These are phyloP conservation scores for Neobulgaria alba DNA, from an alignment of 2,329 filamentous ascomycete genomes.

Conservation along the genomic window DNA sequence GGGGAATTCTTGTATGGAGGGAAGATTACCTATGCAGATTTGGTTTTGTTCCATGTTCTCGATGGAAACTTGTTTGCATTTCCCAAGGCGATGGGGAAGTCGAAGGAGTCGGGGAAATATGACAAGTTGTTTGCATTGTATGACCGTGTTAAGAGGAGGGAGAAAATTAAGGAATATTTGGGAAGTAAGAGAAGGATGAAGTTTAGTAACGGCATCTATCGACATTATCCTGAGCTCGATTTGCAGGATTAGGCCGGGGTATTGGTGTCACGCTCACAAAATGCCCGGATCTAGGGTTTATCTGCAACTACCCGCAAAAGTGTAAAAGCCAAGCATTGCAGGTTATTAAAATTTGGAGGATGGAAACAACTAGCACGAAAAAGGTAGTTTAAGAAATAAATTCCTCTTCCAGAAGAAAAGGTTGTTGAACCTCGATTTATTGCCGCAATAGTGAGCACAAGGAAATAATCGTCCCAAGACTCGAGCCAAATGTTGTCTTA, in stretches of 20 bases:
- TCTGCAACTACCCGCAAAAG: too few species aligned
- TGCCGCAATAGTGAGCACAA: too few species aligned
- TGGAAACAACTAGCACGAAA: too few species aligned
- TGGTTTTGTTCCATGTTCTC: constrained; percentile 19
- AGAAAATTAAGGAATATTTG: constrained; percentile 60
- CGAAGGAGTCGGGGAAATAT: constrained; percentile 45
- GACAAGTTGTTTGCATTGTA: constrained; percentile 55
- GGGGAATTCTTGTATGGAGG: constrained; percentile 59
- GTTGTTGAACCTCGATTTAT: too few species aligned
- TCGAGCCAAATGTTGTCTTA: too few species aligned
- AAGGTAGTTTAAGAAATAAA: too few species aligned
- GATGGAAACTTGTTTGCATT: constrained; percentile 55
- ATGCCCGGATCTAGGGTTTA: too few species aligned
- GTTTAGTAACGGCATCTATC: constrained; percentile 59
- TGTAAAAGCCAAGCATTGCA: too few species aligned
- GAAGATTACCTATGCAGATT: constrained; percentile 60
- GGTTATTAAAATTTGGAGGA: too few species aligned
- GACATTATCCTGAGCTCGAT: constrained; percentile 68
- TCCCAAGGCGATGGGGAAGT: constrained; percentile 52
- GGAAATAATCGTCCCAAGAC: too few species aligned
- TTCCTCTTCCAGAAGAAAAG: too few species aligned
- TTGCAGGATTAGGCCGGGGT: background rate
- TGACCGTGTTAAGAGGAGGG: constrained; percentile 51
- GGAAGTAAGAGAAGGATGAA: constrained; percentile 51
- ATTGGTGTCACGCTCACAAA: too few species aligned